Evolutionary conservation across 371 early-diverging fungal genomes (phyloP), one percentile per base, ranked within the genome.

Genomic region (Cladochytrium tenue): DNA sequence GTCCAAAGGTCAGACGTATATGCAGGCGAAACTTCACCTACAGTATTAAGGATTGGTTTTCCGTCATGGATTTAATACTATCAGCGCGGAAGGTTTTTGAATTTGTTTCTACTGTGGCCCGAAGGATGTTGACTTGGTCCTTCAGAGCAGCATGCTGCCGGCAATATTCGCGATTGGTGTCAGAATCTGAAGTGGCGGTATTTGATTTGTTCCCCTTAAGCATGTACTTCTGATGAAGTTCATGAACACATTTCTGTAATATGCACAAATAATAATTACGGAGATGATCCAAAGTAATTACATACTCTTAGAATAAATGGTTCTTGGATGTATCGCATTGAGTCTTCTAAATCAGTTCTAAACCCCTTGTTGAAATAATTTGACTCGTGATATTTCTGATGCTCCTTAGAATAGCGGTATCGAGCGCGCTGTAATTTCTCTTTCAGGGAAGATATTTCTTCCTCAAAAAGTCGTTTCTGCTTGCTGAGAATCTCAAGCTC

Each of bases 261-360:
- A 35, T 4, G 30, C 27, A 26, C 0, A 51, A n/a, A 31, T 20
- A 27, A 55, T 25, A 28, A 28, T 7, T n/a, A 5, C 15, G 17
- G 51, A 32, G 55, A 57, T 32, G 23, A 2, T 10, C 26, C 1
- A 32, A 5, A n/a, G 13, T 7, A 32, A 10, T 23, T 23, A 34
- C 32, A 4, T 58, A 70, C 79, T 59, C 65, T 66, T 43, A 85
- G 60, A 2, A 74, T 36, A 3, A 70, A 62, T 0, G 81, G 70
- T 17, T 86, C 84, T 63, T 83, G 81, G 27, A 83, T 73, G 61
- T 76, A 75, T 28, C 72, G 64, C 0, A 80, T 67, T 4, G 66
- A 70, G 28, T 81, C 78, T 10, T 78, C 66, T n/a, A 84, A 53
- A 28, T 82, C 81, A 3, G 35, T 70, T 51, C 72, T 70, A 72